Evolutionary conservation across 2,329 filamentous ascomycete genomes (phyloP), one percentile per base, ranked within the genome.

Genomic region (Alternaria sp.): DNA sequence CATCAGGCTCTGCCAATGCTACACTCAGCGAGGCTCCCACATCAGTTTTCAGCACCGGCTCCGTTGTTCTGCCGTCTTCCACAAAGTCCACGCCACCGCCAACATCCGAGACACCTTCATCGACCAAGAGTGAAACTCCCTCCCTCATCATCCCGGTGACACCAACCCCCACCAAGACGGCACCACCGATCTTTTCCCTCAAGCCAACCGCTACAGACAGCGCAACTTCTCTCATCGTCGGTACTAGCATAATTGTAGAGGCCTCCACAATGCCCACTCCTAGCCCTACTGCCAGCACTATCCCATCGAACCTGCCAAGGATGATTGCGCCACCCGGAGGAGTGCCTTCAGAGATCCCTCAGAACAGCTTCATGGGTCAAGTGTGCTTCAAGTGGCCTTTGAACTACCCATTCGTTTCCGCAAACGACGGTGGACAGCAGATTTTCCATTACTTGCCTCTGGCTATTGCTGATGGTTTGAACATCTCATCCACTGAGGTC

Each of bases 361-460:
- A 83, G 4, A 91, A 91, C 67, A 88, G 87, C 1, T 88, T 87
- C 4, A 80, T 91, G 68, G 89, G 97, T 68, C 93, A 97, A 75
- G 85, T 98, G 64, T 95, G 91, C 34, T 97, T 98, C 85, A 82
- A 87, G 53, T 90, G 88, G 73, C 86, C 87, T 1, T 85, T 96
- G 68, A 94, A 96, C 81, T 99, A 95, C 78, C 81, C 86, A 8
- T 97, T 96, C 74, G 91, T 98, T 11, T 83, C 82, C 22, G 88
- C 90, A 63, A 84, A 88, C 14, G 84, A 89, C 65, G 91, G 93
- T 18, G 91, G 92, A 5, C 88, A 88, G 39, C 94, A 98, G 79
- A 92, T 99, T 72, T 96, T 97, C 82, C 81, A 87, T 54, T 91
- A 87, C 66, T 82, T 97, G 4, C 93, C 93, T 0, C 70, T 83